Conservation (phyloP, 139 green algal species). For the Chloropicon primus region DNA sequence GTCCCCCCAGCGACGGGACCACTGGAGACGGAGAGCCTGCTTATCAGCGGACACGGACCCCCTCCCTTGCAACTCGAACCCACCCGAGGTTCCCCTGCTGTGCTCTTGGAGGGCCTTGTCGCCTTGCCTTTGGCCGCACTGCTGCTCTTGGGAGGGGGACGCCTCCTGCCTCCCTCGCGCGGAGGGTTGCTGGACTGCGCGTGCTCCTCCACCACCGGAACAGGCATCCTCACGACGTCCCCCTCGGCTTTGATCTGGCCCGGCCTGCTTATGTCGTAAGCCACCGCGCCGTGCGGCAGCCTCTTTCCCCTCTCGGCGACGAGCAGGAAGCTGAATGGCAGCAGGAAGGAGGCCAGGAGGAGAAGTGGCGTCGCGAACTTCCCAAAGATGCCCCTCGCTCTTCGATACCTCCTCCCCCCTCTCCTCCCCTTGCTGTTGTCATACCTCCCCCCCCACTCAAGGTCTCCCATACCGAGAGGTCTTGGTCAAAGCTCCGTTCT, state of each 20-base stretch:
- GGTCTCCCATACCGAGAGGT: background rate
- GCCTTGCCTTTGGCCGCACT: background rate
- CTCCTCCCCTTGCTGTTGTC: background rate
- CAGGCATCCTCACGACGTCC: background rate
- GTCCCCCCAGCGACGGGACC: background rate
- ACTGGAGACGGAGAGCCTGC: background rate
- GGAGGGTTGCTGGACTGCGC: background rate
- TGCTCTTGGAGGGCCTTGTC: no score
- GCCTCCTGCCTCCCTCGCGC: no score
- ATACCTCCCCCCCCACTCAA: background rate
- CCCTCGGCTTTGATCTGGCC: background rate
- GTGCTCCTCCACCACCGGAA: background rate
- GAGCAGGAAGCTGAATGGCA: constrained; percentile 3
- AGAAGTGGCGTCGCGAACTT: background rate
- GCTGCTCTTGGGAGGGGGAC: no score
- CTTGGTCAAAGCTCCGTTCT: background rate
- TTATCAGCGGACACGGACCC: no score
- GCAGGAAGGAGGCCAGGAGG: background rate
- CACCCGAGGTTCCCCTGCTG: no score
- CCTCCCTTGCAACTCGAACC: no score
- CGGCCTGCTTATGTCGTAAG: background rate
- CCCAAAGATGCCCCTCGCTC: background rate
- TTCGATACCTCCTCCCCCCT: background rate
- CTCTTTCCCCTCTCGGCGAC: background rate
- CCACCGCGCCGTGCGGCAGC: background rate